These are phyloP conservation scores for Trematosphaeria pertusa DNA, from an alignment of 2,329 filamentous ascomycete species.

Conservation along the genomic window DNA sequence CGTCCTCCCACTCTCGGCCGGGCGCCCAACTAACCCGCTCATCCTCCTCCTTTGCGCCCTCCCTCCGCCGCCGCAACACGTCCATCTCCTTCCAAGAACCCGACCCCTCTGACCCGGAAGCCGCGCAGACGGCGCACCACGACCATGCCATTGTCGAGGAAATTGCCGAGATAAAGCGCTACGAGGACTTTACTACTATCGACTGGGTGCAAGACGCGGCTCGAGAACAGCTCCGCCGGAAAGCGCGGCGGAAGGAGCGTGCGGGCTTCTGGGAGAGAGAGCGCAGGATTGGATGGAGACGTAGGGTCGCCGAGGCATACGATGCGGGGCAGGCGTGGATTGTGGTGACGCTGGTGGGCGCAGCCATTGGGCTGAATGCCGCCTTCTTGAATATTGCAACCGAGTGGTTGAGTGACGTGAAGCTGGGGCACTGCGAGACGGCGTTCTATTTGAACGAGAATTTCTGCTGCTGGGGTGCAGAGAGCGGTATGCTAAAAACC, in stretches of 20 bases:
- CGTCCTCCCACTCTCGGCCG: slow-evolving; percentile 42
- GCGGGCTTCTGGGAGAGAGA: slow-evolving; percentile 71
- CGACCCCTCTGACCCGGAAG: slow-evolving; percentile 68
- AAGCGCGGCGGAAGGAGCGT: slow-evolving; percentile 74
- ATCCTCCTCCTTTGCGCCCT: slow-evolving; percentile 60
- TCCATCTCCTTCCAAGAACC: slow-evolving; percentile 71
- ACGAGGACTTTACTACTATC: slow-evolving; percentile 98
- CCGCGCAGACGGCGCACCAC: slow-evolving; percentile 57
- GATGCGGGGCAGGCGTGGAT: slow-evolving; percentile 98
- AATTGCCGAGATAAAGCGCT: slow-evolving; percentile 96
- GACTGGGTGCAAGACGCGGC: slow-evolving; percentile 99
- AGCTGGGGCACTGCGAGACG: slow-evolving; percentile 92
- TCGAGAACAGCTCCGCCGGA: slow-evolving; percentile 83
- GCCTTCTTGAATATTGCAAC: slow-evolving; percentile 94
- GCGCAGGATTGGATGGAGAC: slow-evolving; percentile 74
- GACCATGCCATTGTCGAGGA: slow-evolving; percentile 86
- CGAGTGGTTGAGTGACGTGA: slow-evolving; percentile 96
- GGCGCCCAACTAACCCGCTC: slow-evolving; percentile 33
- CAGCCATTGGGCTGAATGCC: slow-evolving; percentile 92
- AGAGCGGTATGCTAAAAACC: slow-evolving; percentile 65
- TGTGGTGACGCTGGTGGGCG: slow-evolving; percentile 90
- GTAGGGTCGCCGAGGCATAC: slow-evolving; percentile 83
- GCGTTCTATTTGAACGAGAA: slow-evolving; percentile 96
- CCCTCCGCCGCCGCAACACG: slow-evolving; percentile 66
- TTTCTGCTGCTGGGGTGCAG: slow-evolving; percentile 98